Evolutionary conservation across 2,329 filamentous ascomycete species (phyloP), one percentile per base, ranked within the genome.

Genomic region (Paecilomyces variotii): DNA sequence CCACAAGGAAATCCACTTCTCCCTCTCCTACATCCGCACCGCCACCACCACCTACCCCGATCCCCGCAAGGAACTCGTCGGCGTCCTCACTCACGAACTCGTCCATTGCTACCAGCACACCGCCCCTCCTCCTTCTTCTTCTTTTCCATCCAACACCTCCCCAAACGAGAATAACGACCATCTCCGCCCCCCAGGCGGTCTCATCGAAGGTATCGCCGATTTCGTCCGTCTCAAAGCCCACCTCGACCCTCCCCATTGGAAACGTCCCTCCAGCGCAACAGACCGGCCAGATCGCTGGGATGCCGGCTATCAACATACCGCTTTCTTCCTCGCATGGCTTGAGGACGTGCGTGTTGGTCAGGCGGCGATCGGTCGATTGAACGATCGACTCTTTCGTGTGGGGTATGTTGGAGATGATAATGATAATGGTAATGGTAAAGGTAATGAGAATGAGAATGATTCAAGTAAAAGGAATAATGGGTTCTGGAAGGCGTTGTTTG

Each of bases 51-150:
- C 57, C 50, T 55, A 65, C 19, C 26, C 62, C 6, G 65, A 72
- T 52, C 67, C 72, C 61, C 39, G 74, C 67, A 62, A 74, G 45
- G 91, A 97, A 76, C 85, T 97, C 60, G 77, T 84, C 19, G 94
- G 94, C 49, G 91, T 97, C 0, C 74, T 97, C 24, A 88, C 89
- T 1, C 93, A 97, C 71, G 93, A 97, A 75, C 87, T 97, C 61
- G 93, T 97, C 12, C 94, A 97, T 77, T 97, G 91, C 76, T 95
- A 89, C 76, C 93, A 97, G 74, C 88, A 90, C 74, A 87, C 90
- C 65, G 88, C 80, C 1, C 77, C 73, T 9, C 79, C 77, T 32
- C 11, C 28, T 30, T 2, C 28, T 30, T 3, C 28, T 6, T 32
- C 30, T 2, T 32, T 10, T 10, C 7, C 30, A 32, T 9, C 30